Evolutionary conservation across 2,329 filamentous ascomycete genomes (phyloP).

Genomic region (Cytospora paraplurivora): DNA sequence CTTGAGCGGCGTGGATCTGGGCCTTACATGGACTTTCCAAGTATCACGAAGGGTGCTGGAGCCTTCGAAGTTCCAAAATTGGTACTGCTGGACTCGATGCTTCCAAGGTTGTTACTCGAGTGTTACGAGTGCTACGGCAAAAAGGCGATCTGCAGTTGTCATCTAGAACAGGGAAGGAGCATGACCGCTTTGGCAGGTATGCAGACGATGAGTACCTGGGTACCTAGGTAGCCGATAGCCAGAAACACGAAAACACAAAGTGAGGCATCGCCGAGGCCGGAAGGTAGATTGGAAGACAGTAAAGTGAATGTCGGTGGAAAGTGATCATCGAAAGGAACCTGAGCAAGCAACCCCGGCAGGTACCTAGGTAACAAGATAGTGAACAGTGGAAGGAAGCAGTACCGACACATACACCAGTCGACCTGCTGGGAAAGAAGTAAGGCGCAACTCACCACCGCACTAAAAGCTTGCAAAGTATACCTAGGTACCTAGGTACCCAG

Average conservation of each 20-base stretch:
- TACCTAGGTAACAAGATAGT: too few species aligned
- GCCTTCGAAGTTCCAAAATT: background rate
- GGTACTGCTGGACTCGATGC: background rate
- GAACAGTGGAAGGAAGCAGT: background rate
- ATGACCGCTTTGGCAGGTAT: background rate
- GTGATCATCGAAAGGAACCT: background rate
- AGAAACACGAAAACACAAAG: background rate
- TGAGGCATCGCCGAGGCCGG: background rate
- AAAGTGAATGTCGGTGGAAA: background rate
- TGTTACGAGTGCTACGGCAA: background rate
- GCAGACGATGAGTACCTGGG: background rate
- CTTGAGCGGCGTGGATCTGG: slow-evolving; percentile 11
- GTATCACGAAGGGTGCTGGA: background rate
- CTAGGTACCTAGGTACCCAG: too few species aligned
- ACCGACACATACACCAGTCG: too few species aligned
- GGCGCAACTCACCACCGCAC: background rate
- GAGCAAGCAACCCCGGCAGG: too few species aligned
- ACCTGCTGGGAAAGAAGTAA: background rate
- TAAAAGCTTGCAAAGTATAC: background rate
- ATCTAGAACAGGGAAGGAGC: background rate
- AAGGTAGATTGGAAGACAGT: background rate
- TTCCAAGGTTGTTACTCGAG: background rate
- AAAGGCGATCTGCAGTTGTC: too few species aligned
- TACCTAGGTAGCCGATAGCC: background rate
- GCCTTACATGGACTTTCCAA: slow-evolving; percentile 13